Percentiles rank a stretch among this genome's conserved stretches.
phyloP scores from a whole-genome alignment of 805 yeast species.

The Metschnikowia chrysomelidarum region DNA sequence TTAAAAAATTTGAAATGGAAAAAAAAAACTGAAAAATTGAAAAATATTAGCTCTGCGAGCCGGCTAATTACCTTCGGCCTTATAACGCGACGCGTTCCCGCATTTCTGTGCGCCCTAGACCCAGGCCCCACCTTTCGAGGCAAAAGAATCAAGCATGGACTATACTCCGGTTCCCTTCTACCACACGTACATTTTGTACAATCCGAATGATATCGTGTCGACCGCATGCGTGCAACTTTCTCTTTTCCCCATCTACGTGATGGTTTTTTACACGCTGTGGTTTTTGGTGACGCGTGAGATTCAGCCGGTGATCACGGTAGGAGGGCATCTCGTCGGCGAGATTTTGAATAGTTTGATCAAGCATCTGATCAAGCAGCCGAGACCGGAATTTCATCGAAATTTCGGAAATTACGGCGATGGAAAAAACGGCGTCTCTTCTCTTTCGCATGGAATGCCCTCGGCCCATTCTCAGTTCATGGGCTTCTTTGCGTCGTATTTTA shows the following conservation, averaged over 20 bases:
- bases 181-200: constrained; percentile 80
- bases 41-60: constrained; percentile 1
- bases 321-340: constrained; percentile 83
- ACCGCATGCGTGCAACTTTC: constrained; percentile 68
- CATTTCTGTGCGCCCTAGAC: background rate
- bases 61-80: too few species aligned
- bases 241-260: constrained; percentile 72
- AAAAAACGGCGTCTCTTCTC: constrained; percentile 42
- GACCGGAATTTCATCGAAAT: constrained; percentile 61
- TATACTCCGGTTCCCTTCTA: constrained; percentile 62
- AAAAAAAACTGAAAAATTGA: too few species aligned
- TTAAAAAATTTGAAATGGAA: too few species aligned
- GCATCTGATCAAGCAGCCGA: constrained; percentile 58
- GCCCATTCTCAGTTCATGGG: constrained; percentile 98
- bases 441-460: constrained; percentile 93
- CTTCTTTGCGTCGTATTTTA: constrained; percentile 60
- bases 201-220: constrained; percentile 62
- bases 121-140: background rate
- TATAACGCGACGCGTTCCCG: constrained; percentile 9
- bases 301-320: constrained; percentile 79
- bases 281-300: constrained; percentile 78
- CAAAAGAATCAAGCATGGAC: constrained; percentile 7
- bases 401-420: too few species aligned
- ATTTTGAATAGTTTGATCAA: constrained; percentile 67
- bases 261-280: constrained; percentile 82